These are phyloP conservation scores for Myxozyma neotropica DNA, from an alignment of 805 yeast genomes.

Conservation along the genomic window DNA sequence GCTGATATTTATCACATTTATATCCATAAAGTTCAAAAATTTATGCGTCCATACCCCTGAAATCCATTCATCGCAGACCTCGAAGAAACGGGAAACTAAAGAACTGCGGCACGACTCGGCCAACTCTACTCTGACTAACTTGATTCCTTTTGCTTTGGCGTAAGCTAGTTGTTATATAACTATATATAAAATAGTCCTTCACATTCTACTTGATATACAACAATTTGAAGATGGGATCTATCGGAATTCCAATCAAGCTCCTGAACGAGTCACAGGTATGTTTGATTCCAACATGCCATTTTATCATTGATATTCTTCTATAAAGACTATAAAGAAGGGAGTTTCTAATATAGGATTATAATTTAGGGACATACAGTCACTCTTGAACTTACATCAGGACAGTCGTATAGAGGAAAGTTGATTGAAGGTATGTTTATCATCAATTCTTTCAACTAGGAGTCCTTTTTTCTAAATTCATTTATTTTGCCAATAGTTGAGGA, in stretches of 20 bases:
- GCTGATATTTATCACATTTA: not conserved
- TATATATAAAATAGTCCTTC: not conserved
- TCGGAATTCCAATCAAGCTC: conserved; percentile 82
- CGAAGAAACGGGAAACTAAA: no score
- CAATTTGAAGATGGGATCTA: conserved; percentile 51
- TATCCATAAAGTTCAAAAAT: not conserved
- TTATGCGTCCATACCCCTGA: not conserved
- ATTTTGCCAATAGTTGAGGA: conserved; percentile 58
- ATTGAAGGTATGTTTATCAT: conserved; percentile 54
- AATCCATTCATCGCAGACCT: not conserved
- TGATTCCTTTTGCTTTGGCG: not conserved
- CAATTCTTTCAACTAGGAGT: not conserved
- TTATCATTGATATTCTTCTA: no score
- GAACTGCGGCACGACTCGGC: no score
- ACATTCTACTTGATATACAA: not conserved
- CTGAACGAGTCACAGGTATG: conserved; percentile 75
- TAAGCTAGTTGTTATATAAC: not conserved
- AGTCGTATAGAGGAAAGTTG: conserved; percentile 83
- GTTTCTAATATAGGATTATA: no score
- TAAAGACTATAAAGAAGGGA: no score
- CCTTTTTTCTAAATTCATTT: not conserved
- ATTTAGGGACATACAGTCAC: conserved; percentile 86
- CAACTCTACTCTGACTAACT: no score
- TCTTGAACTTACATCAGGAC: conserved; percentile 81
- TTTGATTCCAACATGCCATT: conserved; percentile 16